These are phyloP conservation scores for Fistulinella prunicolor DNA, from an alignment of 768 basidiomycete species.

Conservation along the genomic window DNA sequence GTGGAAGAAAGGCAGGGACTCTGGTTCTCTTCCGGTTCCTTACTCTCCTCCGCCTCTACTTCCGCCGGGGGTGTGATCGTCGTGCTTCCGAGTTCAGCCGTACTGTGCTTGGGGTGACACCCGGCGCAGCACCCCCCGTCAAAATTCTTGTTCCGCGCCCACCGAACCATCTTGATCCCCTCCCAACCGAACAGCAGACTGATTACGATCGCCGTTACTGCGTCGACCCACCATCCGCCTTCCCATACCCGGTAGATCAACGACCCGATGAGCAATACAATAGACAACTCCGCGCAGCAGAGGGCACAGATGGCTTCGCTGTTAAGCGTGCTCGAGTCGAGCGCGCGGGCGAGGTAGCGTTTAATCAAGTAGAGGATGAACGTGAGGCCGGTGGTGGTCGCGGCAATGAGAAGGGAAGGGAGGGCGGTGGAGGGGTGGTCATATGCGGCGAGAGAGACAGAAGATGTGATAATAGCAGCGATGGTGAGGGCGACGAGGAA, in stretches of 20 bases:
- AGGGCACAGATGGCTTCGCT: constrained; percentile 46
- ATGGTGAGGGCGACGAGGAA: constrained; percentile 38
- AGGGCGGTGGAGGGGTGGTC: constrained; percentile 38
- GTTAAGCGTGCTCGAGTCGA: constrained; percentile 44
- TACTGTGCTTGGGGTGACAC: no score
- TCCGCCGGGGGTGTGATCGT: no score
- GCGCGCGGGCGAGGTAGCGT: constrained; percentile 41
- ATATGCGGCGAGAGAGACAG: constrained; percentile 33
- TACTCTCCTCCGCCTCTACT: no score
- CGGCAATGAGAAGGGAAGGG: constrained; percentile 42
- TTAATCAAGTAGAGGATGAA: constrained; percentile 44
- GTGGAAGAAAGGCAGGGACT: no score
- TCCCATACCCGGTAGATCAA: constrained; percentile 39
- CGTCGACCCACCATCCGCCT: constrained; percentile 50
- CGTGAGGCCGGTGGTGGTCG: constrained; percentile 38
- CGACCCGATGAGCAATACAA: constrained; percentile 41
- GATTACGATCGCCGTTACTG: constrained; percentile 41
- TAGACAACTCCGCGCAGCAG: constrained; percentile 42
- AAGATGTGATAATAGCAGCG: constrained; percentile 36
- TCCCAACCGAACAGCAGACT: constrained; percentile 45
- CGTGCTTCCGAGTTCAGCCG: no score
- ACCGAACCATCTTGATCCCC: constrained; percentile 41
- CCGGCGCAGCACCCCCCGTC: constrained; percentile 37
- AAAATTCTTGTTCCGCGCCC: constrained; percentile 35
- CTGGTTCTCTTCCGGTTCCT: no score